Evolutionary conservation across 768 basidiomycete genomes (phyloP), one percentile per base, ranked within the genome.

Genomic region (Steccherinum ochraceum): DNA sequence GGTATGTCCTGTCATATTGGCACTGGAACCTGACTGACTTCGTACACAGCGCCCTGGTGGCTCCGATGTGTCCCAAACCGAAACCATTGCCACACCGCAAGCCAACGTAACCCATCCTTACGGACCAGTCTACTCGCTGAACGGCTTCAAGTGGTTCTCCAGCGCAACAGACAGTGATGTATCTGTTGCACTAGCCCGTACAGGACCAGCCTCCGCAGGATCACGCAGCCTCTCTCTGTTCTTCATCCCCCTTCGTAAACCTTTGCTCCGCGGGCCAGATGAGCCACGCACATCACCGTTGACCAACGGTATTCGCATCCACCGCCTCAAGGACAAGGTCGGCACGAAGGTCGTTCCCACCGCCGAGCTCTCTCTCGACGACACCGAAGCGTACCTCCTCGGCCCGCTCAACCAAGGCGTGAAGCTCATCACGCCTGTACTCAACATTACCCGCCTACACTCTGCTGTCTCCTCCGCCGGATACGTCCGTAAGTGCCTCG

Each of bases 71-170:
- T 86, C 84, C 2, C 75, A 79, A 47, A 85, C 83, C 1, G 87
- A 89, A 62, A 89, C 86, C 1, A 69, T 69, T 0, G 87, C 85
- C 1, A 61, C 59, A 21, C 63, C 72, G 2, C 64, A 71, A 0
- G 64, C 68, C 5, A 60, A 57, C 26, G 56, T 67, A 10, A 53
- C 52, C 1, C 61, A 70, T 50, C 53, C 57, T 3, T 61, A 77
- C 50, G 84, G 84, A 18, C 68, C 76, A 2, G 65, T 72, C 45
- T 86, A 85, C 62, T 69, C 60, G 18, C 63, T 89, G 19, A 70
- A 88, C 55, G 86, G 87, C 2, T 79, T 89, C 63, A 89, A 89
- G 67, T 89, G 87, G 87, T 89, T 89, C 65, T 88, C 87, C 13
- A 86, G 84, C 57, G 89, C 89, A 1, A 86, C 86, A 0, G 89